Evolutionary conservation across 2,329 filamentous ascomycete species (phyloP).

Genomic region (Aureobasidium mangrovei): DNA sequence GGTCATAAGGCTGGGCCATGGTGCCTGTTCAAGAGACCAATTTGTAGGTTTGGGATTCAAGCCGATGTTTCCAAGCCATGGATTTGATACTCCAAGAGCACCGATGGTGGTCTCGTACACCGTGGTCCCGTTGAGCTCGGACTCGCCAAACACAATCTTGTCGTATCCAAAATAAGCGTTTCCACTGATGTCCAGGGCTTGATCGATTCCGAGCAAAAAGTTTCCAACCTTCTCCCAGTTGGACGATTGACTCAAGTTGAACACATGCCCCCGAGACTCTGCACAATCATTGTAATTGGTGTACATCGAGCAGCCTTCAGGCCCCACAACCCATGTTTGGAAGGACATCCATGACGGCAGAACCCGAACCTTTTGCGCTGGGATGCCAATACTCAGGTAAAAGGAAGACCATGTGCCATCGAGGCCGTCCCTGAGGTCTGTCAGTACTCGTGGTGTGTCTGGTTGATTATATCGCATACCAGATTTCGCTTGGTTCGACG

Average conservation of each 20-base stretch:
- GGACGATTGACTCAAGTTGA: slow-evolving; percentile 44
- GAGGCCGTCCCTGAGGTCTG: slow-evolving; percentile 46
- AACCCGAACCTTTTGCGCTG: slow-evolving; percentile 46
- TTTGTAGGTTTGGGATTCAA: slow-evolving; percentile 43
- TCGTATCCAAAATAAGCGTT: slow-evolving; percentile 59
- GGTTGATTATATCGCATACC: background rate
- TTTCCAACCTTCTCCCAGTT: slow-evolving; percentile 52
- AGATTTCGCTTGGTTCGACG: slow-evolving; percentile 24
- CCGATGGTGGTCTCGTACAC: slow-evolving; percentile 36
- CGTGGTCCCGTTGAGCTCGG: slow-evolving; percentile 32
- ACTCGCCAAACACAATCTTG: slow-evolving; percentile 33
- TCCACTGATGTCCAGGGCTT: slow-evolving; percentile 47
- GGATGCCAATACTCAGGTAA: slow-evolving; percentile 48
- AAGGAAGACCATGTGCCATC: slow-evolving; percentile 68
- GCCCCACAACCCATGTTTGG: slow-evolving; percentile 60
- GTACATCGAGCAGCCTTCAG: slow-evolving; percentile 44
- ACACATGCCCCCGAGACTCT: slow-evolving; percentile 50
- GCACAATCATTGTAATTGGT: slow-evolving; percentile 37
- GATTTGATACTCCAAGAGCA: slow-evolving; percentile 32
- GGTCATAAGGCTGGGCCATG: slow-evolving; percentile 41
- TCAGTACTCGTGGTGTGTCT: slow-evolving; percentile 13
- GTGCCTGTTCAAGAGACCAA: slow-evolving; percentile 44
- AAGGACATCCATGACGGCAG: slow-evolving; percentile 59
- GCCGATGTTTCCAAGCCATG: slow-evolving; percentile 41
- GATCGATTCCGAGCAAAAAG: slow-evolving; percentile 50